Evolutionary conservation across 495 filamentous ascomycete species (phyloP).

Genomic region (Xylaria grammica): DNA sequence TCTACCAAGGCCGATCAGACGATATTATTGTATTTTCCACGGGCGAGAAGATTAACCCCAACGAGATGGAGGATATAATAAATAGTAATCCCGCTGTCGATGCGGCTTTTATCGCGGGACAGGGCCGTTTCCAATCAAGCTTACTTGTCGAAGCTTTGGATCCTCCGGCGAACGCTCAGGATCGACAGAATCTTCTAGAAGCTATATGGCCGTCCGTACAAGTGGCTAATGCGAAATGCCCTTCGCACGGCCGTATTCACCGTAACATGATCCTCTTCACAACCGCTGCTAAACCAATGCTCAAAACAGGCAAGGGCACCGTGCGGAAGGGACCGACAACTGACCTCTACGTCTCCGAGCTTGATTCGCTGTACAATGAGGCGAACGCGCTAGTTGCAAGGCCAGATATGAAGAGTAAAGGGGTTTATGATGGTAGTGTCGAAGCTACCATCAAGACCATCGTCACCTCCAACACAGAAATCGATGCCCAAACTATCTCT

Average conservation of each 20-base stretch:
- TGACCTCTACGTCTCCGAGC: slow-evolving; percentile 51
- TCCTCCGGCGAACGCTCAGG: slow-evolving; percentile 19
- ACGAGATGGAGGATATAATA: slow-evolving; percentile 50
- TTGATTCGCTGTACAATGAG: slow-evolving; percentile 48
- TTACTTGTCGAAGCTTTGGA: slow-evolving; percentile 53
- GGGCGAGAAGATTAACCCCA: slow-evolving; percentile 62
- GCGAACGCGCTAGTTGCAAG: background rate
- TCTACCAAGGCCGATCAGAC: slow-evolving; percentile 52
- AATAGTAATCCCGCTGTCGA: slow-evolving; percentile 43
- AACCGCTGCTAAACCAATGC: slow-evolving; percentile 47
- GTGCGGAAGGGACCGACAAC: slow-evolving; percentile 49
- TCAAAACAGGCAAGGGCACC: slow-evolving; percentile 55
- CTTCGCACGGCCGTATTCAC: slow-evolving; percentile 40
- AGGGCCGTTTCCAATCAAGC: slow-evolving; percentile 49
- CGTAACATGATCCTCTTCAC: slow-evolving; percentile 39
- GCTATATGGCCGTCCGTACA: slow-evolving; percentile 41
- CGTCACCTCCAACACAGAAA: background rate
- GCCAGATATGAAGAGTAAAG: no score
- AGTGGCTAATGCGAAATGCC: slow-evolving; percentile 42
- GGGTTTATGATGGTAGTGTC: background rate
- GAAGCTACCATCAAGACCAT: background rate
- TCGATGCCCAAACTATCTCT: slow-evolving; percentile 11
- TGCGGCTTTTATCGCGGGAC: slow-evolving; percentile 50
- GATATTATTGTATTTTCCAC: slow-evolving; percentile 63
- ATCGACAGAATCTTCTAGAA: slow-evolving; percentile 27